These are phyloP conservation scores for Lachancea nothofagi DNA, from an alignment of 805 yeast species.

Conservation along the genomic window DNA sequence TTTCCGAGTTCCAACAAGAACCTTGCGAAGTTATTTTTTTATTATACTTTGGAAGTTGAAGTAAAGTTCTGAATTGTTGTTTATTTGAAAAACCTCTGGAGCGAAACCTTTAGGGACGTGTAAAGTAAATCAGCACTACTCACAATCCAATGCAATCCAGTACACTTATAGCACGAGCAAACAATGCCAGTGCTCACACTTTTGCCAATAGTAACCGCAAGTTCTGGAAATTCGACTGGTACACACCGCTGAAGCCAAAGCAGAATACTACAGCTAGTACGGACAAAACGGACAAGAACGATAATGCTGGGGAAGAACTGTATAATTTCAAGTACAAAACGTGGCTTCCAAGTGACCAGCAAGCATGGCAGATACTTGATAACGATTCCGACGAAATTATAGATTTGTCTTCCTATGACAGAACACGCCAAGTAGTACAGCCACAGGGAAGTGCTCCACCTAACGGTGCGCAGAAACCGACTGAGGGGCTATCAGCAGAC, in stretches of 20 bases:
- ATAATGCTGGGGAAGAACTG: slow-evolving; percentile 9
- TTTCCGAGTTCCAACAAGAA: background rate
- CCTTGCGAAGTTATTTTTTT: too few relatives aligned
- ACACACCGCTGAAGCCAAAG: slow-evolving; percentile 19
- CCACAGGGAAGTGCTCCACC: slow-evolving; percentile 12
- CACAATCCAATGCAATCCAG: slow-evolving; percentile 11
- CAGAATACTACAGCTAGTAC: slow-evolving; percentile 5
- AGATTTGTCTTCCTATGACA: slow-evolving; percentile 38
- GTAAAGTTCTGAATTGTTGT: too few relatives aligned
- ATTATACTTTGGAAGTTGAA: too few relatives aligned
- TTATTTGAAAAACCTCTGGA: background rate
- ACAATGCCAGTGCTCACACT: slow-evolving; percentile 15
- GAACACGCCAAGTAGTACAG: slow-evolving; percentile 11
- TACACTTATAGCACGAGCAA: slow-evolving; percentile 24
- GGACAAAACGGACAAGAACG: slow-evolving; percentile 9
- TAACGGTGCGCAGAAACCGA: slow-evolving; percentile 23
- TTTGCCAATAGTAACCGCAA: slow-evolving; percentile 14
- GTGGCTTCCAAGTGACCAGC: slow-evolving; percentile 20
- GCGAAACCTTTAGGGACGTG: too few relatives aligned
- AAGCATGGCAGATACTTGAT: slow-evolving; percentile 20
- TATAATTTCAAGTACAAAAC: slow-evolving; percentile 20
- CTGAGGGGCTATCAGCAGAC: slow-evolving; percentile 34
- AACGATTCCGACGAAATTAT: slow-evolving; percentile 41
- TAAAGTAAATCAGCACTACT: background rate
- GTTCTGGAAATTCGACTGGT: slow-evolving; percentile 34